A percentile compares a stretch with the other conserved stretches of the same genome.
Evolutionary conservation across 108 stramenopile genomes (phyloP).

Genomic region (Cyclotella cryptica): DNA sequence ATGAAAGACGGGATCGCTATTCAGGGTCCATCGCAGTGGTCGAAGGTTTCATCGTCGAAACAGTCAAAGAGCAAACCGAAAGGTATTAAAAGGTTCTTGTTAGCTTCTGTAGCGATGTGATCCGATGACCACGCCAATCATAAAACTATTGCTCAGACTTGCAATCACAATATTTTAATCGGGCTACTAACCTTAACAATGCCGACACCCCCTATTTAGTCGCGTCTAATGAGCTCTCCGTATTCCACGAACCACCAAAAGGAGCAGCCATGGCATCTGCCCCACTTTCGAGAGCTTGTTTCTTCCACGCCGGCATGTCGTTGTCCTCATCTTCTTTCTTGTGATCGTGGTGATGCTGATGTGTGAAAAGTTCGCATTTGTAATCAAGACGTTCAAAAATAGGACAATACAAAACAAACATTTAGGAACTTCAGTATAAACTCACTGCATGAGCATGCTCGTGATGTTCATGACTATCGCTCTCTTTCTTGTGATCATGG

Average conservation of each 20-base stretch:
- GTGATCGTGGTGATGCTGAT: constrained; percentile 14
- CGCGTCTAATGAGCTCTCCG: constrained; percentile 69
- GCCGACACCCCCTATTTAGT: constrained; percentile 29
- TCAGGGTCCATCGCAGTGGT: constrained; percentile 1
- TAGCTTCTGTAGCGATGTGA: neutral
- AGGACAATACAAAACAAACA: too few relatives aligned
- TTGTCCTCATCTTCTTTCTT: constrained; percentile 43
- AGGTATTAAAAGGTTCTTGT: constrained; percentile 7
- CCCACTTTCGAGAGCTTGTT: constrained; percentile 61
- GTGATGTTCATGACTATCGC: constrained; percentile 21
- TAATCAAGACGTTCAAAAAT: neutral
- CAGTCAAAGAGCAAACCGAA: constrained; percentile 5
- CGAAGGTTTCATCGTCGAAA: constrained; percentile 9
- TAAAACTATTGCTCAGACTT: too few relatives aligned
- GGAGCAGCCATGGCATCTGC: constrained; percentile 73
- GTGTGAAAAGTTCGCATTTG: neutral
- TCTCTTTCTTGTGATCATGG: constrained; percentile 20
- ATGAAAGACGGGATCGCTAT: constrained; percentile 1
- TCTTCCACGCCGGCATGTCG: constrained; percentile 82
- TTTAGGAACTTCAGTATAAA: neutral
- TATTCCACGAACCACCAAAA: constrained; percentile 78
- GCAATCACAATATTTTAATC: too few relatives aligned
- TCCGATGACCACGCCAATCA: too few relatives aligned
- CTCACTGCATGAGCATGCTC: neutral
- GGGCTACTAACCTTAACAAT: neutral